Evolutionary conservation across 108 stramenopile species (phyloP).

Genomic region (Nannochloropsis gaditana): DNA sequence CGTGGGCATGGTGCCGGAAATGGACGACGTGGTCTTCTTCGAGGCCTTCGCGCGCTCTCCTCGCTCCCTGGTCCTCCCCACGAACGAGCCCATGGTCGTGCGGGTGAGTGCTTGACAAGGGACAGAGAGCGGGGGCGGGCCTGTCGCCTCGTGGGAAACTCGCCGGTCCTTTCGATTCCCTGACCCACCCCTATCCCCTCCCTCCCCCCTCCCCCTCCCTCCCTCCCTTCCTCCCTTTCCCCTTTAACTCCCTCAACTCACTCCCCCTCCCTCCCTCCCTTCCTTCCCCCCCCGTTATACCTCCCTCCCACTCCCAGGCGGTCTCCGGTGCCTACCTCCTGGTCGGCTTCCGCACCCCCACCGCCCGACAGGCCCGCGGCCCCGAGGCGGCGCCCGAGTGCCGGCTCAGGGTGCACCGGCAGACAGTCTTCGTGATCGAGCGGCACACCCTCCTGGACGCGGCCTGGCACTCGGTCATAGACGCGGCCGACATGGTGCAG

Average conservation of each 20-base stretch:
- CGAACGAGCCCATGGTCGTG: not conserved
- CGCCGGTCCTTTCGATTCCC: not conserved
- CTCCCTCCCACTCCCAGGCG: not conserved
- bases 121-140: not conserved
- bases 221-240: not conserved
- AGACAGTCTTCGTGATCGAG: constrained; percentile 1
- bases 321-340: not conserved
- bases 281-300: not conserved
- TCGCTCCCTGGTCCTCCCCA: not conserved
- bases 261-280: not conserved
- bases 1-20: not conserved
- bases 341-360: not conserved
- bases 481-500: not conserved
- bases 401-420: constrained; percentile 2
- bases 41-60: not conserved
- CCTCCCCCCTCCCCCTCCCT: not conserved
- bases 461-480: constrained; percentile 5
- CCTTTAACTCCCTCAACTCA: not conserved
- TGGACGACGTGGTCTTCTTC: not conserved
- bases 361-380: not conserved
- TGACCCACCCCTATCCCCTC: not conserved
- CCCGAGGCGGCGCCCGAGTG: not conserved
- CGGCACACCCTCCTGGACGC: constrained; percentile 11
- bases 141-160: not conserved
- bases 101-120: not conserved